These are phyloP conservation scores for Termitomyces sp. DNA, from an alignment of 768 basidiomycete species.

Conservation along the genomic window DNA sequence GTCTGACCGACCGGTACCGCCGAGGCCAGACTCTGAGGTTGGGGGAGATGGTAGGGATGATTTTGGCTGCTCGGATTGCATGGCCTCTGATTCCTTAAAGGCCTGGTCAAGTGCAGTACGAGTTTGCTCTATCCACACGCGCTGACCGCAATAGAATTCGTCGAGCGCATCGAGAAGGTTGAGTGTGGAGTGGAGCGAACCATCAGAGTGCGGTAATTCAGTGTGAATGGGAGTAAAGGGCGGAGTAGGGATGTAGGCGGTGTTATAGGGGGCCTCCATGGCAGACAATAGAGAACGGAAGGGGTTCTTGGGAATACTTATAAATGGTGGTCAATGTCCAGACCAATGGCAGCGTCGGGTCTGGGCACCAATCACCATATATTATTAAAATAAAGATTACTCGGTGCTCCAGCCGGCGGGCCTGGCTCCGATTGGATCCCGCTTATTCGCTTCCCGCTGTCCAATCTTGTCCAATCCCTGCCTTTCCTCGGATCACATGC, in stretches of 20 bases:
- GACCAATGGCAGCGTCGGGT: constrained; percentile 19
- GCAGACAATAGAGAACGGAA: constrained; percentile 1
- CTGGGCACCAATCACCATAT: constrained; percentile 7
- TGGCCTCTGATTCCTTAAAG: not conserved
- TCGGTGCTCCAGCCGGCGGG: constrained; percentile 5
- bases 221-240: constrained; percentile 31
- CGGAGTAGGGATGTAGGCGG: constrained; percentile 20
- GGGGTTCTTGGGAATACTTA: constrained; percentile 6
- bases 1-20: not conserved
- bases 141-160: constrained; percentile 66
- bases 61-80: not conserved
- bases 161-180: constrained; percentile 62
- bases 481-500: constrained; percentile 9
- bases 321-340: constrained; percentile 12
- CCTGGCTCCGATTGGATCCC: constrained; percentile 11
- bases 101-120: constrained; percentile 49
- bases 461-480: constrained; percentile 12
- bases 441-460: too few species aligned
- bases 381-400: too few species aligned
- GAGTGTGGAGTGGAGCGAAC: constrained; percentile 44
- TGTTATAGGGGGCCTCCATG: not conserved
- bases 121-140: constrained; percentile 68
- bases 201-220: constrained; percentile 20
- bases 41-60: constrained; percentile 6
- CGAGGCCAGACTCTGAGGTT: constrained; percentile 6